These are phyloP conservation scores for Ascoidea tarda DNA, from an alignment of 805 yeast genomes.

Conservation along the genomic window DNA sequence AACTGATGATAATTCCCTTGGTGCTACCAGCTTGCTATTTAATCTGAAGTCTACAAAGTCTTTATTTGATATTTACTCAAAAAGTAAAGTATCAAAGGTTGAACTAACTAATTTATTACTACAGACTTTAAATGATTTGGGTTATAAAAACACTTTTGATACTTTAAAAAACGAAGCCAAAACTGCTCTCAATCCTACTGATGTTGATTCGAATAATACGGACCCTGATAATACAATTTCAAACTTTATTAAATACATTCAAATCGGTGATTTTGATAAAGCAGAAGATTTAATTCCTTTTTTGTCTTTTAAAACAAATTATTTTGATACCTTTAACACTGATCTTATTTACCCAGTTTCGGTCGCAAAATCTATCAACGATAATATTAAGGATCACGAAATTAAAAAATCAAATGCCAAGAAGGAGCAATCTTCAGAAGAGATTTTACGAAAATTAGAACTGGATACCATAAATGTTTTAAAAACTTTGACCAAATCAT, in stretches of 20 bases:
- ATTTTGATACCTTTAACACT: constrained; percentile 13
- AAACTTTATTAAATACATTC: constrained; percentile 23
- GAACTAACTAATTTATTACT: constrained; percentile 35
- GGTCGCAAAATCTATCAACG: neutral
- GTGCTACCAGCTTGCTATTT: too few species aligned
- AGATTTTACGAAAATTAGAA: too few species aligned
- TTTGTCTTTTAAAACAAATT: constrained; percentile 1
- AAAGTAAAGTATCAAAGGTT: constrained; percentile 5
- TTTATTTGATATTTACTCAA: neutral
- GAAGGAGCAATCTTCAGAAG: neutral
- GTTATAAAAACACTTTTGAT: constrained; percentile 25
- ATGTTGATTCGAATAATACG: constrained; percentile 14
- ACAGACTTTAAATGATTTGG: constrained; percentile 35
- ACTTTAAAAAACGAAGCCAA: constrained; percentile 24
- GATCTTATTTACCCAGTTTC: constrained; percentile 7
- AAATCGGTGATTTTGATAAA: constrained; percentile 26
- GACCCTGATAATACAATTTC: constrained; percentile 26
- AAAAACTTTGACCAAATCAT: constrained; percentile 13
- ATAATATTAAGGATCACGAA: too few species aligned
- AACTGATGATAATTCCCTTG: too few species aligned
- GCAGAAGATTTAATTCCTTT: constrained; percentile 19
- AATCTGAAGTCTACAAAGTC: too few species aligned
- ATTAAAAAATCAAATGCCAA: neutral
- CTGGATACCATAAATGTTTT: too few species aligned
- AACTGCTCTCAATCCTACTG: constrained; percentile 9